Percentiles rank a stretch among this genome's conserved stretches.
phyloP scores from a whole-genome alignment of 495 filamentous ascomycete genomes.

The Penicillium pulvis region DNA sequence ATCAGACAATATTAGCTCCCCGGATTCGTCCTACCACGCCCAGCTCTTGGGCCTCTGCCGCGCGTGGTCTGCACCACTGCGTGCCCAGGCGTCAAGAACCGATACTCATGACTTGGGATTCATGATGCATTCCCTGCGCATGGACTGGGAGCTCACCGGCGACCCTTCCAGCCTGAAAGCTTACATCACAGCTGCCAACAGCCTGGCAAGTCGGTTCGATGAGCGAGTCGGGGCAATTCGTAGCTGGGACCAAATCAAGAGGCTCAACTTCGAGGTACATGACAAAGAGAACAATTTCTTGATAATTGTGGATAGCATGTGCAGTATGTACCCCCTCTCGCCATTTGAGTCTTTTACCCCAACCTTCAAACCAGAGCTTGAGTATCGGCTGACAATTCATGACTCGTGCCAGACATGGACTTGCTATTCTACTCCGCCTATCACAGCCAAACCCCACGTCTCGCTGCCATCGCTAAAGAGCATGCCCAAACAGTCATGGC shows the following conservation, averaged over 20 bases:
- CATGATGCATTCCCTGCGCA: neutral
- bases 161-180: conserved; percentile 22
- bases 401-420: conserved; percentile 6
- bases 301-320: conserved; percentile 18
- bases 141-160: conserved; percentile 36
- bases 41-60: conserved; percentile 12
- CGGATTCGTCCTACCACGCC: neutral
- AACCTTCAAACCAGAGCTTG: no score
- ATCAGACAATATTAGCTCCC: neutral
- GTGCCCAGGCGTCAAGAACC: conserved; percentile 13
- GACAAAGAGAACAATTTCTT: conserved; percentile 10
- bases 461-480: no score
- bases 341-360: no score
- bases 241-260: conserved; percentile 32
- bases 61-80: conserved; percentile 19
- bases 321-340: conserved; percentile 6
- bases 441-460: no score
- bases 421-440: no score
- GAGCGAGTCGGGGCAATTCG: conserved; percentile 38
- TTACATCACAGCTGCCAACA: conserved; percentile 34
- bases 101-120: no score
- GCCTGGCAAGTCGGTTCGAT: conserved; percentile 38
- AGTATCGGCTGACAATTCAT: neutral
- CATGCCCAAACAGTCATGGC: no score
- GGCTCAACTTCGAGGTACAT: neutral